Percentiles rank a stretch among this genome's conserved stretches.
Conservation (phyloP, 108 stramenopile species). For the Poteriospumella lacustris region DNA sequence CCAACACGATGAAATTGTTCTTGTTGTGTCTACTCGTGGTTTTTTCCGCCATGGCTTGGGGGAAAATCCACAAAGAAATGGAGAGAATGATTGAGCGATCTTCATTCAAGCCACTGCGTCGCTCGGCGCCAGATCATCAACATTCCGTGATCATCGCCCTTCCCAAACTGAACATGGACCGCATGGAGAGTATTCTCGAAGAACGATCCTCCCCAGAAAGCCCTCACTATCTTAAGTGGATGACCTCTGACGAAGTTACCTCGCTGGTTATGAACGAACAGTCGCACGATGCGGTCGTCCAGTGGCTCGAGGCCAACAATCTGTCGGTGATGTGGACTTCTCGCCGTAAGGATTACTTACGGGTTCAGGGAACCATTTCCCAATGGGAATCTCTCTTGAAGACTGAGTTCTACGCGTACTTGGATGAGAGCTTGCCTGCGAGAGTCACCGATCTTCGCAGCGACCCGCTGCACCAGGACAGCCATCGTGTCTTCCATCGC, state of each 20-base stretch:
- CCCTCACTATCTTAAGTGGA: slow-evolving; percentile 24
- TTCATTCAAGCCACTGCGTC: too few relatives aligned
- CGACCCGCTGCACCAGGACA: too few relatives aligned
- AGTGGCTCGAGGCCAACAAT: neutral
- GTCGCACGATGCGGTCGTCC: neutral
- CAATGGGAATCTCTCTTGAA: slow-evolving; percentile 10
- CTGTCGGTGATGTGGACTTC: neutral
- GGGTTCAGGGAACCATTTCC: neutral
- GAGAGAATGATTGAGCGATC: too few relatives aligned
- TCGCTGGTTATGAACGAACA: neutral
- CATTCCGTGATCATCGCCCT: neutral
- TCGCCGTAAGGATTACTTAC: slow-evolving; percentile 10
- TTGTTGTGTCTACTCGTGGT: too few relatives aligned
- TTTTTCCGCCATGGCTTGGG: too few relatives aligned
- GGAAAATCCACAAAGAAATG: too few relatives aligned
- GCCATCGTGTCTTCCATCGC: too few relatives aligned
- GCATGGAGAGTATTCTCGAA: slow-evolving; percentile 9
- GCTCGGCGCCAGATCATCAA: neutral
- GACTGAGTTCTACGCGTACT: slow-evolving; percentile 20
- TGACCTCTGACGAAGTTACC: slow-evolving; percentile 17
- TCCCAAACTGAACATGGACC: neutral
- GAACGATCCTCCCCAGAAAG: slow-evolving; percentile 18
- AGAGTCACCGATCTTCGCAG: too few relatives aligned
- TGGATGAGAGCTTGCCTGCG: neutral
- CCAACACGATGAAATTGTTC: too few relatives aligned